Conservation (phyloP, 2,329 filamentous ascomycete species). For the Diplodia mutila region DNA sequence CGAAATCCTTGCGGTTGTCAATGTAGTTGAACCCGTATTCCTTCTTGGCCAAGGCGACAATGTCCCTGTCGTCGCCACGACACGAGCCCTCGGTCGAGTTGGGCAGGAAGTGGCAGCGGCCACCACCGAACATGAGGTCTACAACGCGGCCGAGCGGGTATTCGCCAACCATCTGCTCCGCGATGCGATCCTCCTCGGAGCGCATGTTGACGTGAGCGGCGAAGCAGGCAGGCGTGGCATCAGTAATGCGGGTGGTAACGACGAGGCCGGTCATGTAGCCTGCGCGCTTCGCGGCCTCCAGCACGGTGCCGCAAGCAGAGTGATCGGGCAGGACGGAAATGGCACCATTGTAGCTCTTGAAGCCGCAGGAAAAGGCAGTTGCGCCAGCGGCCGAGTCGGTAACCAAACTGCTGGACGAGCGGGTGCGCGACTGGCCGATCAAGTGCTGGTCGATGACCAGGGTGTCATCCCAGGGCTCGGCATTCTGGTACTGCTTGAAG, state of each 20-base stretch:
- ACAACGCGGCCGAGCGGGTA: constrained; percentile 85
- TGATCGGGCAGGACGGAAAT: constrained; percentile 87
- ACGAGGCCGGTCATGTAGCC: constrained; percentile 94
- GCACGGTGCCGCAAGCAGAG: constrained; percentile 84
- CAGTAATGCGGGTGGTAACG: constrained; percentile 91
- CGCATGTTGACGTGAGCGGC: constrained; percentile 83
- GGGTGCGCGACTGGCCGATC: constrained; percentile 86
- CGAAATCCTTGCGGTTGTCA: constrained; percentile 72
- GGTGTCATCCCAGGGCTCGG: constrained; percentile 73
- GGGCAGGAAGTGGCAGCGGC: constrained; percentile 88
- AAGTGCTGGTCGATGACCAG: constrained; percentile 84
- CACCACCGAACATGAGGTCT: constrained; percentile 91
- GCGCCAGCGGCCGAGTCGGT: constrained; percentile 97
- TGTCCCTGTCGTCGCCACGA: constrained; percentile 75
- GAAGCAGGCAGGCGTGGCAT: constrained; percentile 95
- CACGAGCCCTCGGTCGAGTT: constrained; percentile 83
- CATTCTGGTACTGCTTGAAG: constrained; percentile 78
- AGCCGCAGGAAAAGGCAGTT: constrained; percentile 89
- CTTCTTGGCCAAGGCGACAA: constrained; percentile 72
- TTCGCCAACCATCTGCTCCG: constrained; percentile 87
- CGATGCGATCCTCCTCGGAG: constrained; percentile 85
- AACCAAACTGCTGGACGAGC: constrained; percentile 80
- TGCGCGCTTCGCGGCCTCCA: constrained; percentile 90
- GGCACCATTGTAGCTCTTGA: constrained; percentile 96
- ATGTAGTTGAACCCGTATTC: constrained; percentile 79